Conservation (phyloP, 2,329 filamentous ascomycete genomes). For the Cercospora sesami region DNA sequence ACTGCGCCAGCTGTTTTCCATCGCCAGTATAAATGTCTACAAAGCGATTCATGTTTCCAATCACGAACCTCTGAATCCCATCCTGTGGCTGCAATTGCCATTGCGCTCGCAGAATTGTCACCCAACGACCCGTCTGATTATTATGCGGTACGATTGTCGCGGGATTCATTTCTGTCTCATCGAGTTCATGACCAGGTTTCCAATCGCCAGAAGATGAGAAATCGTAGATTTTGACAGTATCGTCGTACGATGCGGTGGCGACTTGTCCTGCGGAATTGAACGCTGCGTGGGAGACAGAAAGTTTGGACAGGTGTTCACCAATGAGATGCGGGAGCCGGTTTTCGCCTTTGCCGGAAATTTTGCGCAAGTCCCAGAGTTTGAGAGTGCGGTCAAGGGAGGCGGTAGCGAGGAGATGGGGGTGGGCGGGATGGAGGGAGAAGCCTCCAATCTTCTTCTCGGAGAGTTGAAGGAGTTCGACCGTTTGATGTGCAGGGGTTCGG, state of each 20-base stretch:
- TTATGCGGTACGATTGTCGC: constrained; percentile 74
- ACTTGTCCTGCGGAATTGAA: constrained; percentile 84
- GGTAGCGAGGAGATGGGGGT: constrained; percentile 81
- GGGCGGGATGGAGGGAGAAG: constrained; percentile 77
- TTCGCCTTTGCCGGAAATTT: constrained; percentile 64
- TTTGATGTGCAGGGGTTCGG: constrained; percentile 57
- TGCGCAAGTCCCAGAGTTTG: constrained; percentile 89
- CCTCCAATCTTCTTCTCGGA: constrained; percentile 95
- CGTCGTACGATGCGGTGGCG: constrained; percentile 91
- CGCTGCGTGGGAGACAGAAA: constrained; percentile 89
- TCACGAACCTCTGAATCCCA: constrained; percentile 80
- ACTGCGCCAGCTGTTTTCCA: constrained; percentile 83
- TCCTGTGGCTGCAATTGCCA: constrained; percentile 83
- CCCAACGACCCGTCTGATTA: constrained; percentile 93
- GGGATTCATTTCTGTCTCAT: constrained; percentile 66
- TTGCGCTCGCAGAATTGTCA: constrained; percentile 81
- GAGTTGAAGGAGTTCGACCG: constrained; percentile 67
- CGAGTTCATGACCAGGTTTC: constrained; percentile 54
- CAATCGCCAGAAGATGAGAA: constrained; percentile 54
- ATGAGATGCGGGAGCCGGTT: constrained; percentile 66
- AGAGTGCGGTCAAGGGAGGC: constrained; percentile 86
- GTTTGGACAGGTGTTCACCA: constrained; percentile 75
- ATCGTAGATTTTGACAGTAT: constrained; percentile 90
- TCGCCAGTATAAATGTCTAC: constrained; percentile 83
- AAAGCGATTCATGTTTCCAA: constrained; percentile 89